A percentile compares a stretch with the other conserved stretches of the same genome.
Conservation (phyloP, 306 rosid genomes). For the Arachis stenosperma region DNA sequence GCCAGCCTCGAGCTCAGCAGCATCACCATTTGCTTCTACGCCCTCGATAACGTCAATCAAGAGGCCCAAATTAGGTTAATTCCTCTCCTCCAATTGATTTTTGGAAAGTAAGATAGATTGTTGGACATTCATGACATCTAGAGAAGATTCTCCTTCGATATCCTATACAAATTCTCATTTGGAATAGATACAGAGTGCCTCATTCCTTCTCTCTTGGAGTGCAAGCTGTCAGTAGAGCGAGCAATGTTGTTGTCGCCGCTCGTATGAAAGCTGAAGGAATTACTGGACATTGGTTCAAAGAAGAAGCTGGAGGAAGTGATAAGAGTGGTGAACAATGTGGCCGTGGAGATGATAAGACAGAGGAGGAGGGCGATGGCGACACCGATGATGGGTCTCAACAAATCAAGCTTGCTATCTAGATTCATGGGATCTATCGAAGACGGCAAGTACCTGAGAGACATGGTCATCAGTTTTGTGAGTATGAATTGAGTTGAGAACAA, state of each 20-base stretch:
- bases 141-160: slow-evolving; percentile 68
- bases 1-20: slow-evolving; percentile 78
- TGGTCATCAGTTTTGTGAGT: slow-evolving; percentile 63
- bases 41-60: slow-evolving; percentile 46
- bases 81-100: slow-evolving; percentile 41
- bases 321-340: slow-evolving; percentile 47
- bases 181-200: slow-evolving; percentile 89
- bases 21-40: slow-evolving; percentile 61
- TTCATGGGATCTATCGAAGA: slow-evolving; percentile 69
- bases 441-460: slow-evolving; percentile 69
- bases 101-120: neutral
- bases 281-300: slow-evolving; percentile 64
- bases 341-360: slow-evolving; percentile 47
- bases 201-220: slow-evolving; percentile 43
- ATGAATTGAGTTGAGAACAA: too few species aligned
- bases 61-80: slow-evolving; percentile 58
- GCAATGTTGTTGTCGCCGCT: slow-evolving; percentile 63
- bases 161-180: slow-evolving; percentile 56
- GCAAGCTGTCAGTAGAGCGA: slow-evolving; percentile 67
- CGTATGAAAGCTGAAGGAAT: slow-evolving; percentile 64
- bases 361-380: slow-evolving; percentile 23
- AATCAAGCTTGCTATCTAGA: slow-evolving; percentile 70
- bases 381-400: slow-evolving; percentile 18
- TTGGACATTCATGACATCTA: slow-evolving; percentile 79
- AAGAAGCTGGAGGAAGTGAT: slow-evolving; percentile 58